phyloP scores from a whole-genome alignment of 2,329 filamentous ascomycete genomes.

The Diatrype stigma region DNA sequence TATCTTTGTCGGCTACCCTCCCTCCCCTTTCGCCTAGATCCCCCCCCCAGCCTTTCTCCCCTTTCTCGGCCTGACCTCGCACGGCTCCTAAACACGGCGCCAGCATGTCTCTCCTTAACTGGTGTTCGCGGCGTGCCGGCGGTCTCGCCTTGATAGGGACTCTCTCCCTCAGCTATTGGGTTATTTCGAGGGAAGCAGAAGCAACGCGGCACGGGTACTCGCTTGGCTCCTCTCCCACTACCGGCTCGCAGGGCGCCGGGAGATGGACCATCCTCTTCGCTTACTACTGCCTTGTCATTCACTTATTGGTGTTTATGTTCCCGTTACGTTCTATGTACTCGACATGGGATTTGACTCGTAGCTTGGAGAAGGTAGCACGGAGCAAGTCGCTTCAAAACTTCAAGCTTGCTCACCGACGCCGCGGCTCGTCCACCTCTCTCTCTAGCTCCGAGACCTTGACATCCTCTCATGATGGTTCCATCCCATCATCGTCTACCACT shows the following conservation, averaged over 20 bases:
- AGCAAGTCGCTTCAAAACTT: conserved; percentile 44
- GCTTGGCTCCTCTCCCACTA: conserved; percentile 31
- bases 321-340: conserved; percentile 60
- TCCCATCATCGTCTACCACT: conserved; percentile 39
- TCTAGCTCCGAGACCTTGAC: conserved; percentile 53
- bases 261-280: conserved; percentile 53
- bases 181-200: conserved; percentile 47
- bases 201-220: conserved; percentile 39
- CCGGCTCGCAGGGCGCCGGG: conserved; percentile 37
- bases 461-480: conserved; percentile 36
- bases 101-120: conserved; percentile 49
- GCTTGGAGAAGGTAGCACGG: conserved; percentile 41
- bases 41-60: conserved; percentile 9
- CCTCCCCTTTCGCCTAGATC: conserved; percentile 8
- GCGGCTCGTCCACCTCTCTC: conserved; percentile 50
- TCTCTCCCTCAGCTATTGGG: conserved; percentile 49
- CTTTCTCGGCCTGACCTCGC: conserved; percentile 15
- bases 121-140: conserved; percentile 50
- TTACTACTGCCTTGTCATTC: conserved; percentile 62
- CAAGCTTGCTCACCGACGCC: conserved; percentile 43
- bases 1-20: conserved; percentile 2
- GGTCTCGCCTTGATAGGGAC: conserved; percentile 51
- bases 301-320: conserved; percentile 60
- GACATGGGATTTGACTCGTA: conserved; percentile 52
- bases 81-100: too few relatives aligned